Evolutionary conservation across 2,329 filamentous ascomycete species (phyloP), one percentile per base, ranked within the genome.

Genomic region (Corynespora cassiicola): DNA sequence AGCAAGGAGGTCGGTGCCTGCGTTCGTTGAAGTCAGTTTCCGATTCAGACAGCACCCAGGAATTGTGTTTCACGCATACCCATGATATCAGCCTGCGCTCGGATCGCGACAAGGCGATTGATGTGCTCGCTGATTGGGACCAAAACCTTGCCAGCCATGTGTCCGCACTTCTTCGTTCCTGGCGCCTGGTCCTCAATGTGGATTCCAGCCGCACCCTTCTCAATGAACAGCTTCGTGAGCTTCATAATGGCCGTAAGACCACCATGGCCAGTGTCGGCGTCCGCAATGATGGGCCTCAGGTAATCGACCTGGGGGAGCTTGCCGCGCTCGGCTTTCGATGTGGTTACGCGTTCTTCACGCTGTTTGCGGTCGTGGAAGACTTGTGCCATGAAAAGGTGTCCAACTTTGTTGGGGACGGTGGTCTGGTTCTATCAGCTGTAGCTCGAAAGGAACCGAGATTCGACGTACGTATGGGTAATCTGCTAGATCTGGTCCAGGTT

Each of bases 361-460:
- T 99, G 94, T 76, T 99, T 99, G 65, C 94, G 88, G 80, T 99
- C 94, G 75, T 99, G 94, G 86, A 99, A 99, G 40, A 97, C 85
- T 75, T 99, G 94, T 10, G 94, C 92, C 84, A 95, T 91, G 83
- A 95, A 99, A 35, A 99, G 83, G 68, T 99, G 94, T 65, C 88
- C 84, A 53, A 99, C 94, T 75, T 99, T 99, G 79, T 97, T 96
- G 35, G 94, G 94, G 15, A 99, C 94, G 27, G 94, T 99, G 54
- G 94, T 96, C 89, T 94, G 47, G 3, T 26, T 6, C n/a, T 6
- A 3, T 61, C 14, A 59, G 58, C 18, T 47, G 40, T 25, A 33
- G 40, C 25, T 28, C 18, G 12, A 33, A 18, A 36, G 9, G 7
- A 16, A 23, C 9, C 14, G 6, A 15, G n/a, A 14, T 16, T n/a